Base-by-base conservation (phyloP, 2,329 filamentous ascomycete genomes). In the Cercospora nicotianae region DNA sequence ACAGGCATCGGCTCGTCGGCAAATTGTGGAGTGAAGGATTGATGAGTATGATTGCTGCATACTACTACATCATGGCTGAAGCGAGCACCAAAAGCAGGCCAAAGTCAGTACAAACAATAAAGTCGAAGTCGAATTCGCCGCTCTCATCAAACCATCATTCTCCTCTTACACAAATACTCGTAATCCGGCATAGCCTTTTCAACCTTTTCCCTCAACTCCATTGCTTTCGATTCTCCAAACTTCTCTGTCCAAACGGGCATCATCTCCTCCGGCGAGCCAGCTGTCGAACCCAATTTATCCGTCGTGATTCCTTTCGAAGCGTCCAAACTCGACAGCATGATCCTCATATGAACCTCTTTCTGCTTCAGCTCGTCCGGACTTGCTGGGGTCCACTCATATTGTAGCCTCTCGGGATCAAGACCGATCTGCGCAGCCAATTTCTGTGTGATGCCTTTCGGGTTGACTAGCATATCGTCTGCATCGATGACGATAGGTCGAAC, bases 351-450 rank as follows among this genome's bases (percentile, higher is more conserved):
- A 3, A 42, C 20, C n/a, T 16, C 42, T 36, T 55, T 57, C 42
- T 66, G 60, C 26, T 45, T 58, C 36, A 60, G 3, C 1, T 66
- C 57, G 13, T 60, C 64, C 39, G 39, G 23, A 18, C 28, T 31
- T 16, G 18, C 28, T 48, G 42, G 53, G 5, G 45, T 28, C 64
- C 64, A 66, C 10, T 66, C 48, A n/a, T 66, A 66, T 26, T 36
- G 57, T 18, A 66, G 33, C 18, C 12, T 39, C 6, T 60, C 48
- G 0, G 30, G 57, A 42, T 66, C 64, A 3, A 66, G 33, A 2
- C 64, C 64, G 60, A 66, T 66, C 13, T 66, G 51, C 1, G 30
- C 7, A 10, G 64, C 64, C 10, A 66, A 16, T 10, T 66, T 66
- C n/a, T 66, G 55, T n/a, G 58, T 61, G 10, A 66, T 28, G 8